phyloP scores from a whole-genome alignment of 192 early-diverging fungal genomes.

The Glomus cerebriforme region DNA sequence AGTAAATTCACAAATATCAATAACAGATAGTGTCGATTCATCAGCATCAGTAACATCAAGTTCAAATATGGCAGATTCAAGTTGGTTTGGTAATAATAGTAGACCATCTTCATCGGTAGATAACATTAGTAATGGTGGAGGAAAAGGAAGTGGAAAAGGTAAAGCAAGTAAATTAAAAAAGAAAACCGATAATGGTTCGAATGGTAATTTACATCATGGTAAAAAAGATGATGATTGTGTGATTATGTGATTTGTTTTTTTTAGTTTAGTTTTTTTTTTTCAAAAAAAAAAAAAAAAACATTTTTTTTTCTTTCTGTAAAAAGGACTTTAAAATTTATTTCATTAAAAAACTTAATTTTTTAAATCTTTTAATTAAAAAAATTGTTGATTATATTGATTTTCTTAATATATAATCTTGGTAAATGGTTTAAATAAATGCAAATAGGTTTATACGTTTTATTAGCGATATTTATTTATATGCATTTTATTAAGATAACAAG shows the following conservation, averaged over 20 bases:
- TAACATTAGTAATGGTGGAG: background rate
- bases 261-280: background rate
- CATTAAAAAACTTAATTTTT: no score
- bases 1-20: slow-evolving; percentile 2
- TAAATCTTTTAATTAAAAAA: no score
- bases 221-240: slow-evolving; percentile 3
- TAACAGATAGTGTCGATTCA: slow-evolving; percentile 19
- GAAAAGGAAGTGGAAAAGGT: slow-evolving; percentile 21
- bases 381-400: no score
- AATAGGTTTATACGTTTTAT: no score
- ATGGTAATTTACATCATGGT: no score
- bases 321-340: no score
- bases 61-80: slow-evolving; percentile 6
- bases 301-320: no score
- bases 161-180: background rate
- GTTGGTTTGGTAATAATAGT: background rate
- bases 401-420: no score
- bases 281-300: background rate
- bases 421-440: no score
- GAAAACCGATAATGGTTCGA: background rate
- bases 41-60: slow-evolving; percentile 7
- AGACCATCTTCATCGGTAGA: background rate
- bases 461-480: no score
- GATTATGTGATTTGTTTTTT: background rate
- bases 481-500: no score